Evolutionary conservation across 2,329 filamentous ascomycete species (phyloP), one percentile per base, ranked within the genome.

Genomic region (Colletotrichum lindemuthianum): DNA sequence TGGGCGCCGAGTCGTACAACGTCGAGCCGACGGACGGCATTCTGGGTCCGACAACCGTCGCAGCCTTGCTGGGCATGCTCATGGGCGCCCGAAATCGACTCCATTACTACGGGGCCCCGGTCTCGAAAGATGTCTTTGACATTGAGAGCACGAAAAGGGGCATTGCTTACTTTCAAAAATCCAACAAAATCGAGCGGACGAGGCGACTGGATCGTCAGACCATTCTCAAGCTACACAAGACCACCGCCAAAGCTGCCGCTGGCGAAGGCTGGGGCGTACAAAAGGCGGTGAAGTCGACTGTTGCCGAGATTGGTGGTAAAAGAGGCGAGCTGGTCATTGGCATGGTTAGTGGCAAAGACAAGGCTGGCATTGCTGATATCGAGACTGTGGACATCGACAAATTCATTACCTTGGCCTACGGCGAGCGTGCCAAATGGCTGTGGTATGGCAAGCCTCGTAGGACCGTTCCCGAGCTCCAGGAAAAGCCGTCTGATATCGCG

Each of bases 301-400:
- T 98, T 50, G 93, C 92, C 15, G 96, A 97, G 76, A 88, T 99
- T 43, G 93, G 93, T 69, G 95, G 96, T 12, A 97, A 97, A 75
- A 90, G 95, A 57, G 94, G 94, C 51, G 95, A 97, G 75, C 92
- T 97, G 79, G 90, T 97, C 50, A 93, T 97, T 82, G 94, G 93
- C n/a, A 96, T 97, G 83, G 93, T 97, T 6, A 91, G 90, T 43
- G 89, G 91, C 33, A 89, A 90, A 51, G 93, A 97, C 70, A 96
- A 96, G 77, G 92, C 90, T 60, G 92, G 93, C 4, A 94, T 98
- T 69, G 91, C 92, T 4, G 95, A 97, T 71, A 90, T 97, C 40
- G 96, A 99, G 78, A 98, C 94, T 1, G 83, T 93, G 9, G 93
- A 98, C 72, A 88, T 97, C 58, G 93, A 97, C 70, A 88, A 84